phyloP scores from a whole-genome alignment of 23 red algal species.

The Gracilariopsis chorda region DNA sequence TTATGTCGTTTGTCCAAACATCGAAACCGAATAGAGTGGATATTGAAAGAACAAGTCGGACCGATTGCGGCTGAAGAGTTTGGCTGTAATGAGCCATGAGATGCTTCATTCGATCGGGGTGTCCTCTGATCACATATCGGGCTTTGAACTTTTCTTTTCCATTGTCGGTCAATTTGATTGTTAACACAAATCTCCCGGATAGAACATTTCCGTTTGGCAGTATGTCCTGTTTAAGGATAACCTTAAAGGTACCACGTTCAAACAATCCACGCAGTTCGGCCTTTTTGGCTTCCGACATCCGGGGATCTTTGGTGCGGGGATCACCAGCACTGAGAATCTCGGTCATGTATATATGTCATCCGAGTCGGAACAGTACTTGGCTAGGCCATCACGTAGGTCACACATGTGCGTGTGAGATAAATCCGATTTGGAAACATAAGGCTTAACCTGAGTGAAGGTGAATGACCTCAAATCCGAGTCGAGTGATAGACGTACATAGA shows the following conservation, averaged over 20 bases:
- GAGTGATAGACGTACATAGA: background rate
- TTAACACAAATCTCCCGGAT: background rate
- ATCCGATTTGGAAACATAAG: background rate
- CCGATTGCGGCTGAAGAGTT: conserved; percentile 13
- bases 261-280: background rate
- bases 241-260: background rate
- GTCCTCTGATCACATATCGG: background rate
- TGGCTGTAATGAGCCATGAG: background rate
- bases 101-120: background rate
- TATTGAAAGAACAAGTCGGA: background rate
- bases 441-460: background rate
- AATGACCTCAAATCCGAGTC: background rate
- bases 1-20: conserved; percentile 36
- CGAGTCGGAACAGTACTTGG: too few species aligned
- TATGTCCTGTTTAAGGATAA: conserved; percentile 1
- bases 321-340: background rate
- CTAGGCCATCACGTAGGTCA: too few species aligned
- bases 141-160: background rate
- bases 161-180: background rate
- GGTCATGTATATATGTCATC: background rate
- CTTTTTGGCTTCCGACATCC: background rate
- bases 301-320: background rate
- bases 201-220: background rate
- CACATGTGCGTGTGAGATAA: background rate
- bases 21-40: conserved; percentile 6